Conservation (phyloP, 768 basidiomycete genomes). For the Gloeopeniophorella convolvens region DNA sequence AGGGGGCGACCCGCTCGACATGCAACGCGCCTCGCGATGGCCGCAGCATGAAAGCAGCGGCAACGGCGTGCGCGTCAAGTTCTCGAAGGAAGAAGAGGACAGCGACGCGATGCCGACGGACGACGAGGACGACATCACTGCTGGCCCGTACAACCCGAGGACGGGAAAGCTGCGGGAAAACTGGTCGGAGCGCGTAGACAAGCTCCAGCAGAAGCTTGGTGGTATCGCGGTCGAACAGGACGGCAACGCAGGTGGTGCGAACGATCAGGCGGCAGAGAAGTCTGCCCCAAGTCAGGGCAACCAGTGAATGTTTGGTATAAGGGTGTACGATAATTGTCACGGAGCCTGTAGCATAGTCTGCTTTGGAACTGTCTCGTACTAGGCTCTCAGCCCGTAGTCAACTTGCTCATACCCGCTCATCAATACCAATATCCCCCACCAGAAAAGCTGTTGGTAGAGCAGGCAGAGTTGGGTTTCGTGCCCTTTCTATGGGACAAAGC, state of each 20-base stretch:
- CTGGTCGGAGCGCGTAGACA: slow-evolving; percentile 8
- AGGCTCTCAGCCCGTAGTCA: too few species aligned
- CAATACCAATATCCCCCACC: too few species aligned
- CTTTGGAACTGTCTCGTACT: neutral
- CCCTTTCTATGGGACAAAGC: too few species aligned
- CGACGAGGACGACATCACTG: slow-evolving; percentile 18
- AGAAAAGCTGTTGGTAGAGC: too few species aligned
- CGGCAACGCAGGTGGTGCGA: neutral
- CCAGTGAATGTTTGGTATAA: neutral
- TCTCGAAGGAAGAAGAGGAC: slow-evolving; percentile 56
- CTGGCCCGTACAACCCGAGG: slow-evolving; percentile 18
- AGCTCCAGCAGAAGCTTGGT: slow-evolving; percentile 1
- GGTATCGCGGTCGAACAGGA: neutral
- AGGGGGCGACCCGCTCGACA: slow-evolving; percentile 62
- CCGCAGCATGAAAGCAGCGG: slow-evolving; percentile 41
- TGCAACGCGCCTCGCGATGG: slow-evolving; percentile 76
- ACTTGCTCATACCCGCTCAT: too few species aligned
- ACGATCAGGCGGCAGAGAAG: neutral
- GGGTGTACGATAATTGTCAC: neutral
- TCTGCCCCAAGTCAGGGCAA: neutral
- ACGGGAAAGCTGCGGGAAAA: slow-evolving; percentile 16
- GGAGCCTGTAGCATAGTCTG: neutral
- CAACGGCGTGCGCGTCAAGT: slow-evolving; percentile 45
- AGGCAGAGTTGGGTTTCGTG: too few species aligned
- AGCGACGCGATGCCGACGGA: slow-evolving; percentile 19